Evolutionary conservation across 2,329 filamentous ascomycete genomes (phyloP).

Genomic region (Verticillium longisporum): DNA sequence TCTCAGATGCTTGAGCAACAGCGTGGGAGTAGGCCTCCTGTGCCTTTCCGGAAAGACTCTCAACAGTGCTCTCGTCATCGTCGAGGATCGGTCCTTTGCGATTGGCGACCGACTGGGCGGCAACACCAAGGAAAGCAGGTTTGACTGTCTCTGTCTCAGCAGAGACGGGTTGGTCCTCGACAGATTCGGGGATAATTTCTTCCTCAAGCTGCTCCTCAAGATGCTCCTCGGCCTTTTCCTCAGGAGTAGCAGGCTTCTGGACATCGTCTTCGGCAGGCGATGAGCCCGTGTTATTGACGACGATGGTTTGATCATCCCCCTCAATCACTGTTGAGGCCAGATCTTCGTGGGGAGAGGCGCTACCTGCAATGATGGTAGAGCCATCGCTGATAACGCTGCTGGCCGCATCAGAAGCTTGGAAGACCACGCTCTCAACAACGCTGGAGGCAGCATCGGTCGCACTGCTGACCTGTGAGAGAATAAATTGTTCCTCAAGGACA

Average conservation of each 20-base stretch:
- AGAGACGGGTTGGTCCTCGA: slow-evolving; percentile 18
- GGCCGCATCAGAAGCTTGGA: slow-evolving; percentile 15
- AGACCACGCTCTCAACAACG: not conserved
- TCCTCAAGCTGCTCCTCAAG: slow-evolving; percentile 12
- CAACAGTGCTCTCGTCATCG: slow-evolving; percentile 12
- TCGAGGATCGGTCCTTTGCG: slow-evolving; percentile 40
- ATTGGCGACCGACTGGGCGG: slow-evolving; percentile 41
- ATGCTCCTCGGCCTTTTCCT: not conserved
- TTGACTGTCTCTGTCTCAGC: slow-evolving; percentile 30
- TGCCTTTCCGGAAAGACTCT: slow-evolving; percentile 35
- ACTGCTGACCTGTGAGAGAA: slow-evolving; percentile 2
- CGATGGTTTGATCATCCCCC: slow-evolving; percentile 9
- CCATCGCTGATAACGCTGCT: slow-evolving; percentile 14
- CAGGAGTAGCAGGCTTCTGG: slow-evolving; percentile 5
- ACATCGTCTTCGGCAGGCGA: slow-evolving; percentile 10
- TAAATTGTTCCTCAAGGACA: not conserved
- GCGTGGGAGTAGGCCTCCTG: slow-evolving; percentile 58
- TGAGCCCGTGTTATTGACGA: slow-evolving; percentile 14
- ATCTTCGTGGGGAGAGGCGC: not conserved
- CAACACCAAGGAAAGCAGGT: slow-evolving; percentile 42
- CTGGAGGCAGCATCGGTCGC: not conserved
- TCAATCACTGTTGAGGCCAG: slow-evolving; percentile 10
- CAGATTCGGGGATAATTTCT: slow-evolving; percentile 15
- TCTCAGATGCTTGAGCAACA: slow-evolving; percentile 57
- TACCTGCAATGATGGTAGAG: slow-evolving; percentile 2